Percentiles rank a stretch among this genome's conserved stretches.
These are phyloP conservation scores for Aspergillus fumigatiaffinis DNA, from an alignment of 2,329 filamentous ascomycete species.

Conservation along the genomic window DNA sequence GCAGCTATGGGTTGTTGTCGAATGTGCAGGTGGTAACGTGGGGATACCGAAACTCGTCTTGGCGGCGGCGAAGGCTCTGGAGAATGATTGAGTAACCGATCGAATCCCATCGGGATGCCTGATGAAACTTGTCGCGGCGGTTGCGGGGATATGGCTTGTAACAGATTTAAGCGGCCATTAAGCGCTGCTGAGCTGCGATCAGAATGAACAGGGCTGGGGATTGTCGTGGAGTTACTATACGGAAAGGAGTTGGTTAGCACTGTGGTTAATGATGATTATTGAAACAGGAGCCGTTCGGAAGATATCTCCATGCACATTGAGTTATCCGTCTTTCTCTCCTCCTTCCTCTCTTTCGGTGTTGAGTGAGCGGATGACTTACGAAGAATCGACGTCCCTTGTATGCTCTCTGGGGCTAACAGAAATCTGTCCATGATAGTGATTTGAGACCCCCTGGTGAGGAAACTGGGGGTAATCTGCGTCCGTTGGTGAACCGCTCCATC, in stretches of 20 bases:
- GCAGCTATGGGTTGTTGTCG: conserved; percentile 46
- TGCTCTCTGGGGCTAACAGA: conserved; percentile 21
- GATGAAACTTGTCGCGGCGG: conserved; percentile 15
- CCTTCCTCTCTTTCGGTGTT: no score
- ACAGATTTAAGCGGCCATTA: conserved; percentile 5
- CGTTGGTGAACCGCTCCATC: neutral
- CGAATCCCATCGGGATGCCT: conserved; percentile 35
- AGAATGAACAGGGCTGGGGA: conserved; percentile 27
- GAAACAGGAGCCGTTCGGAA: neutral
- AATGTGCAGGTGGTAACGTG: conserved; percentile 39
- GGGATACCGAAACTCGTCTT: conserved; percentile 19
- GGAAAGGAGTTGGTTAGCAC: neutral
- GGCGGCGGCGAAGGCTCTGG: conserved; percentile 19
- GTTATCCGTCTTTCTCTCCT: neutral
- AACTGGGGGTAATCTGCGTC: conserved; percentile 13
- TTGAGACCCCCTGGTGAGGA: conserved; percentile 20
- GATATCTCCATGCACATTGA: neutral
- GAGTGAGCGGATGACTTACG: conserved; percentile 18
- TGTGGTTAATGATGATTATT: neutral
- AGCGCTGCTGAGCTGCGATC: conserved; percentile 22
- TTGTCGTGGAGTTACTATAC: conserved; percentile 20
- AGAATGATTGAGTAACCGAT: conserved; percentile 33
- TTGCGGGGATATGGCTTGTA: conserved; percentile 14
- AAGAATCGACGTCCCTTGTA: conserved; percentile 29
- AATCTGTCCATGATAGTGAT: conserved; percentile 15